These are phyloP conservation scores for Microsporum audouinii DNA, from an alignment of 2,329 filamentous ascomycete genomes.

Conservation along the genomic window DNA sequence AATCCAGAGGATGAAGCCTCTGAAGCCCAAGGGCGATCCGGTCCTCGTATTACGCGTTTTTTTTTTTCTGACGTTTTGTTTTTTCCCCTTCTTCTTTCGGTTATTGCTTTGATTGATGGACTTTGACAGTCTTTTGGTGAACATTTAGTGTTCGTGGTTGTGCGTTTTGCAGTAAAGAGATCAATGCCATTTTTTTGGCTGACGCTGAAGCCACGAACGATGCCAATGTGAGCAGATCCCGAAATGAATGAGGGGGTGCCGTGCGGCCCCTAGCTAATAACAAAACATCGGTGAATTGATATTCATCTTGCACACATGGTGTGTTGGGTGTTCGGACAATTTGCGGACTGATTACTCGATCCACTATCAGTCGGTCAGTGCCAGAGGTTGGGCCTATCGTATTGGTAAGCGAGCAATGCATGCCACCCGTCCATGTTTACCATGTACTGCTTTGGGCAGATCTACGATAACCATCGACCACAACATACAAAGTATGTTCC, in stretches of 20 bases:
- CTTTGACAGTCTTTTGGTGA: background rate
- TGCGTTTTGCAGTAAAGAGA: background rate
- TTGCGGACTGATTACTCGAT: background rate
- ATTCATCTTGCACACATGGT: background rate
- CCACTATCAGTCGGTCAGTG: background rate
- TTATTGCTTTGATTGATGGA: background rate
- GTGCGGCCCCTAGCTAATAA: background rate
- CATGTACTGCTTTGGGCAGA: background rate
- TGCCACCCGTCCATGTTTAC: background rate
- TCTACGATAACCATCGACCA: background rate
- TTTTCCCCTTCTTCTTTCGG: background rate
- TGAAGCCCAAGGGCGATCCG: background rate
- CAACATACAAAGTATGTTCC: background rate
- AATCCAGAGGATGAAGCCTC: background rate
- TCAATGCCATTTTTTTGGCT: background rate
- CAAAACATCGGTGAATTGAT: background rate
- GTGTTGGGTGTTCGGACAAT: background rate
- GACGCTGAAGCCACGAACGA: background rate
- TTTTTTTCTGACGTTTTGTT: no score
- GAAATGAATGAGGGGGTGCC: background rate
- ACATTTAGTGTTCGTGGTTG: background rate
- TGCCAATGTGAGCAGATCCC: background rate
- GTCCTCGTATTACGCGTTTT: conserved; percentile 1
- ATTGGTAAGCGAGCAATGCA: background rate
- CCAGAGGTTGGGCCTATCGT: conserved; percentile 1